These are phyloP conservation scores for Saccharomycopsis sp. DNA, from an alignment of 805 yeast species.

Conservation along the genomic window DNA sequence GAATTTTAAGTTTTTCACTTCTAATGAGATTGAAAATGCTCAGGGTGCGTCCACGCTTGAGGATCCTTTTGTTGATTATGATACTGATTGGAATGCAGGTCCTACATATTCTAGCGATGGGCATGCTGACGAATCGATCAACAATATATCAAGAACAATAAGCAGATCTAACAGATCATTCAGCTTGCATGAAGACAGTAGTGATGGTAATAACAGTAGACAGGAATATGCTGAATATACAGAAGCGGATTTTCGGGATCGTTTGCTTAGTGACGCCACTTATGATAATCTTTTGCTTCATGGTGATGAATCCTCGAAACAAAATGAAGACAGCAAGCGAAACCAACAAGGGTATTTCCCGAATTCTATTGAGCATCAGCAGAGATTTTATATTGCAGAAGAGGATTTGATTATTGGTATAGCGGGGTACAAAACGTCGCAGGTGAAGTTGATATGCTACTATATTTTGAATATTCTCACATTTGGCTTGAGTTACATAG, in stretches of 20 bases:
- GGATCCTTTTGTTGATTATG: conserved; percentile 59
- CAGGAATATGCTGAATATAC: conserved; percentile 23
- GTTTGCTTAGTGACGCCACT: conserved; percentile 19
- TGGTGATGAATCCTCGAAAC: conserved; percentile 4
- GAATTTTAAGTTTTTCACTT: conserved; percentile 74
- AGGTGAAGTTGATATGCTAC: conserved; percentile 41
- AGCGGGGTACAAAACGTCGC: conserved; percentile 73
- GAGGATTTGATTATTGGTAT: conserved; percentile 93
- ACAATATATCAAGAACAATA: background rate
- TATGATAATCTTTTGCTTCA: conserved; percentile 11
- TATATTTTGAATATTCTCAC: conserved; percentile 50
- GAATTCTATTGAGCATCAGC: conserved; percentile 44
- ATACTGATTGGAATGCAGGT: conserved; percentile 63
- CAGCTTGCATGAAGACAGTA: conserved; percentile 18
- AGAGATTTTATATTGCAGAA: conserved; percentile 87
- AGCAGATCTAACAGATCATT: background rate
- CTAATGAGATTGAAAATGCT: conserved; percentile 78
- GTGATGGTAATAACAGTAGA: conserved; percentile 21
- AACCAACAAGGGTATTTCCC: conserved; percentile 34
- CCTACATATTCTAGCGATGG: conserved; percentile 10
- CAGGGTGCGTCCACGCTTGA: conserved; percentile 81
- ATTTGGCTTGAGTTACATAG: conserved; percentile 64
- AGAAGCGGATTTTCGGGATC: conserved; percentile 12
- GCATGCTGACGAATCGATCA: background rate
- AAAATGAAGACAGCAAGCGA: conserved; percentile 14